Evolutionary conservation across 2,329 filamentous ascomycete genomes (phyloP), one percentile per base, ranked within the genome.

Genomic region (Paraconiothyrium brasiliense): DNA sequence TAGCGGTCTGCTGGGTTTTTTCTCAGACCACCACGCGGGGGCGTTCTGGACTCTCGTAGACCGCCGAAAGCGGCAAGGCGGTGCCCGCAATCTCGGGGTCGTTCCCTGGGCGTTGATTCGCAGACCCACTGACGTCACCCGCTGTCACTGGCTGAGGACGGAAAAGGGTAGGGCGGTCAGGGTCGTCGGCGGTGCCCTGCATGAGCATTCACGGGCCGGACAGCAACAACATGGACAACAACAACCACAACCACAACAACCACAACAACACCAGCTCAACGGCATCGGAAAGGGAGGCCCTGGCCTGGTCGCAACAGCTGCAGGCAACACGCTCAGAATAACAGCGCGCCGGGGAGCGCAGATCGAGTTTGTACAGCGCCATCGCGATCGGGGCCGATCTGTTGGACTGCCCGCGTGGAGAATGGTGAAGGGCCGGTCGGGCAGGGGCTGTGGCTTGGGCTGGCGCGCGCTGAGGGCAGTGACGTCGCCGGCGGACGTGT

Each of bases 41-140:
- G 14, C 22, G 43, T 24, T 48, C 51, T 54, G 16, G 35, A 44
- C 14, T 20, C 35, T 57, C 47, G 39, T 47, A 43, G 22, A n/a
- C 22, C 37, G 46, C 60, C 32, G n/a, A 13, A 35, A 51, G 37
- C 24, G 60, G 57, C 9, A 32, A 32, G 30, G 46, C 37, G 50
- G 14, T 37, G 48, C 44, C 54, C 59, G 48, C 7, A 34, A n/a
- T 16, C 9, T 52, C 48, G 54, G 60, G 22, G 56, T 30, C 2
- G 50, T 24, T 58, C 55, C 55, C 50, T 58, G 56, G 43, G 39
- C 52, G 22, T 8, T 62, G 43, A 62, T 58, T 62, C 35, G 50
- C 44, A 16, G 49, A 47, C 27, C 60, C 56, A 55, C 55, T 32
- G 30, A 62, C 60, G 56, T 62, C 60, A 62, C 54, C 16, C 30